phyloP scores from a whole-genome alignment of 345 rosid genomes.

The Salix exigua region DNA sequence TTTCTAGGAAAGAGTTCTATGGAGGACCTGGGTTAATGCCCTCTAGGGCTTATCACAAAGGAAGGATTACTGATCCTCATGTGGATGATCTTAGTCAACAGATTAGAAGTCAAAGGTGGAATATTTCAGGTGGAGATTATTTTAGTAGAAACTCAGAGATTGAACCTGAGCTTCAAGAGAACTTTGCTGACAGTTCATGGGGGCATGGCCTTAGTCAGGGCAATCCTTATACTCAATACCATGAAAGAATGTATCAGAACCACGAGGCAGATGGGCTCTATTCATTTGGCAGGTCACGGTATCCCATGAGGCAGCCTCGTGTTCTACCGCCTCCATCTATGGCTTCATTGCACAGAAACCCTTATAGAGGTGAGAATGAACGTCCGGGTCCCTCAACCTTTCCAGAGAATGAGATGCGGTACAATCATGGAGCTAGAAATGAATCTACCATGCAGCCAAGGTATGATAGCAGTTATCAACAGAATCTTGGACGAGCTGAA shows the following conservation, averaged over 20 bases:
- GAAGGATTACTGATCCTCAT: slow-evolving; percentile 53
- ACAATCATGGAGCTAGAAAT: slow-evolving; percentile 39
- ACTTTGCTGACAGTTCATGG: slow-evolving; percentile 64
- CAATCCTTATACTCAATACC: slow-evolving; percentile 50
- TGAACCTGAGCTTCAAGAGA: slow-evolving; percentile 67
- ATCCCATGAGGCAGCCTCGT: slow-evolving; percentile 87
- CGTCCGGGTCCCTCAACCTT: slow-evolving; percentile 55
- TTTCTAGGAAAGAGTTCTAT: slow-evolving; percentile 54
- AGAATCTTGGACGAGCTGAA: slow-evolving; percentile 36
- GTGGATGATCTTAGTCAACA: slow-evolving; percentile 49
- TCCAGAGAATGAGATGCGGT: slow-evolving; percentile 38
- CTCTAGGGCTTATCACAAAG: slow-evolving; percentile 42
- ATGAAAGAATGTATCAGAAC: slow-evolving; percentile 57
- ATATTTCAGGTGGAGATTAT: slow-evolving; percentile 60
- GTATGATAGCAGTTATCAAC: slow-evolving; percentile 45
- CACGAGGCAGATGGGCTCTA: slow-evolving; percentile 62
- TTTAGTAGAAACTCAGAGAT: slow-evolving; percentile 54
- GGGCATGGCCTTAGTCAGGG: slow-evolving; percentile 47
- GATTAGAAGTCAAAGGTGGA: slow-evolving; percentile 62
- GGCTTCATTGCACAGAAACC: slow-evolving; percentile 50
- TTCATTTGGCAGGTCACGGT: slow-evolving; percentile 73
- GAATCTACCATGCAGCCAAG: slow-evolving; percentile 42
- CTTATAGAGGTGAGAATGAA: slow-evolving; percentile 51
- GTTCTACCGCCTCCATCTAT: slow-evolving; percentile 83
- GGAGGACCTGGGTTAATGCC: slow-evolving; percentile 56